Evolutionary conservation across 371 early-diverging fungal genomes (phyloP).

Genomic region (Polyrhizophydium stewartii): DNA sequence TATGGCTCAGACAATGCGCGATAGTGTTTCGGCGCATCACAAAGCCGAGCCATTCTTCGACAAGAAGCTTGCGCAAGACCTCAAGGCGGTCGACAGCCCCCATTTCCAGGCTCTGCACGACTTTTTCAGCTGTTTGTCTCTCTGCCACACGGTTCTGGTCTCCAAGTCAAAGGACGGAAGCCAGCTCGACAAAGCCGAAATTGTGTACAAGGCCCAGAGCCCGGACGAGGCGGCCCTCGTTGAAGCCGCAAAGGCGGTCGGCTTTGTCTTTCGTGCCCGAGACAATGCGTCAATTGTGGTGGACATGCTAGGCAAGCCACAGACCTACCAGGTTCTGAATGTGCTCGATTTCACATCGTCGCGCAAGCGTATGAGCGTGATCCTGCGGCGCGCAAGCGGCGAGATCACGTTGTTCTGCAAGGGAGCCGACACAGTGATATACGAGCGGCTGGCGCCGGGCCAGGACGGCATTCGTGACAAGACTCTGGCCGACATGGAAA

Average conservation of each 20-base stretch:
- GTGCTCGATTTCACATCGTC: constrained; percentile 82
- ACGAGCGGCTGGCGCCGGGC: constrained; percentile 56
- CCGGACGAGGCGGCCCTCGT: constrained; percentile 95
- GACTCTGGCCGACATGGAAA: constrained; percentile 71
- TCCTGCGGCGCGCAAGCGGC: constrained; percentile 63
- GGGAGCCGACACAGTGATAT: constrained; percentile 93
- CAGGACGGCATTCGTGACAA: constrained; percentile 55
- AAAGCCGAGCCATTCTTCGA: background rate
- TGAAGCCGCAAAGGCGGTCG: constrained; percentile 72
- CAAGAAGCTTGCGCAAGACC: background rate
- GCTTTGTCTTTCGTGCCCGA: constrained; percentile 71
- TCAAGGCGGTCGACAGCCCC: constrained; percentile 1
- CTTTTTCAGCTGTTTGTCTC: constrained; percentile 76
- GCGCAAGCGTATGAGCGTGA: constrained; percentile 90
- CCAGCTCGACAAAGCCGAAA: background rate
- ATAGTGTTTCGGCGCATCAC: too few relatives aligned
- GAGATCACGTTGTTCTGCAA: constrained; percentile 79
- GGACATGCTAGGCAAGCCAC: constrained; percentile 31
- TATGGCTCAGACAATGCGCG: background rate
- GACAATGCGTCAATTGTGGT: constrained; percentile 45
- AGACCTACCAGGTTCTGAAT: constrained; percentile 65
- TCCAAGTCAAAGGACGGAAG: constrained; percentile 28
- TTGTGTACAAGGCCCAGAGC: constrained; percentile 81
- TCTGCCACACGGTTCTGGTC: constrained; percentile 91
- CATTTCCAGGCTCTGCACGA: constrained; percentile 44